Base-by-base conservation (phyloP, 257 asterid genomes). In the Nicotiana obtusifolia region DNA sequence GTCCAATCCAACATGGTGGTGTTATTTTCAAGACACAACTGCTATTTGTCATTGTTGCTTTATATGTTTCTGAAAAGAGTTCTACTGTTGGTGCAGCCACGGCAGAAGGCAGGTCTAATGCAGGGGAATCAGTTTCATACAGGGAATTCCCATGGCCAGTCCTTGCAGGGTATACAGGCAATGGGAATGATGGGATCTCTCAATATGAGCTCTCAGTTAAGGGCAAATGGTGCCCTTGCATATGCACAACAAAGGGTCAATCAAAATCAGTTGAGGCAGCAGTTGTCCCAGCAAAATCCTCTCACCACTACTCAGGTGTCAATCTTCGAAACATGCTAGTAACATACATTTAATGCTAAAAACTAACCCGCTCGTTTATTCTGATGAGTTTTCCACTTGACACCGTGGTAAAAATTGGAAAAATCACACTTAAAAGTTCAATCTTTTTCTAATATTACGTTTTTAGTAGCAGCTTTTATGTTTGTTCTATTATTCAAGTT, bases 121-220 rank as follows among this genome's bases (percentile, higher is more conserved):
- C 97, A 88, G 88, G 97, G 97, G 80, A 89, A 93, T 65, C 99
- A 94, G 89, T 89, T 90, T 82, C 95, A 91, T 82, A 85, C 92
- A 2, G 93, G 97, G 76, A 94, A 87, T 88, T 83, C 96, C 85
- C 86, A 95, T 64, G 99, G 94, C 47, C 97, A 92, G 88, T 87
- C 96, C 20, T 87, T 93, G 86, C 93, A 86, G 44, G 98, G 94
- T 84, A 89, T 90, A 86, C 95, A 90, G 84, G 90, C 87, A 81
- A 87, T 91, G 97, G 97, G 97, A 81, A 89, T 91, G 91, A 85
- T 91, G 90, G 91, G 91, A 17, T 52, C 93, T 52, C 83, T 90
- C 77, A 93, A 88, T 84, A 78, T 93, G 89, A 86, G 82, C 86
- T 84, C 99, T 82, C 97, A 91, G 84, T 87, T 89, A 31, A 88